phyloP scores from a whole-genome alignment of 257 asterid species.

The Nicotiana otophora region DNA sequence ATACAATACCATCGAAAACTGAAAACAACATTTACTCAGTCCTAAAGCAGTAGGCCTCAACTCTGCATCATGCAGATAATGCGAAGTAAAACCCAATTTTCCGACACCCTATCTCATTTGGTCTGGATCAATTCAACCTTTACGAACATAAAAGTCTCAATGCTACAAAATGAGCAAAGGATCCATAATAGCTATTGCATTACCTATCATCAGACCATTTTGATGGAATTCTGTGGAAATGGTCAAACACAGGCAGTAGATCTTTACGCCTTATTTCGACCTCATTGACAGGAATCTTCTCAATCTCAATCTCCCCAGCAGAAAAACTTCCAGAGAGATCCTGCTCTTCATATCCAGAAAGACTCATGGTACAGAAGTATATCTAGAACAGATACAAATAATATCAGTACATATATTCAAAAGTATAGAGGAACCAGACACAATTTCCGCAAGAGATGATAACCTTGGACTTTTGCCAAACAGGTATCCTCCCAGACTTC shows the following conservation, averaged over 20 bases:
- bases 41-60: neutral
- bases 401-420: constrained; percentile 10
- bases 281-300: constrained; percentile 36
- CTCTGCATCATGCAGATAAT: neutral
- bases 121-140: neutral
- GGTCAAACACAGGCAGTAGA: constrained; percentile 39
- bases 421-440: neutral
- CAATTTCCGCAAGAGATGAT: neutral
- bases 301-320: constrained; percentile 38
- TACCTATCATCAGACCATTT: constrained; percentile 39
- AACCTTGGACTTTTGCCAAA: constrained; percentile 54
- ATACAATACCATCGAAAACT: neutral
- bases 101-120: neutral
- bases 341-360: constrained; percentile 17
- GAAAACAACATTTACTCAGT: neutral
- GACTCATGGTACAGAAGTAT: constrained; percentile 31
- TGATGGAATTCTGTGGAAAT: constrained; percentile 28
- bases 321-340: neutral
- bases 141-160: neutral
- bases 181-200: neutral
- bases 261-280: constrained; percentile 38
- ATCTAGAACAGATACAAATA: constrained; percentile 19
- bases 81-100: neutral
- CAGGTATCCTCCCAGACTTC: constrained; percentile 38
- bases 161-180: neutral